Conservation (phyloP, 331 rosid genomes). For the Erythrophleum ivorense region DNA sequence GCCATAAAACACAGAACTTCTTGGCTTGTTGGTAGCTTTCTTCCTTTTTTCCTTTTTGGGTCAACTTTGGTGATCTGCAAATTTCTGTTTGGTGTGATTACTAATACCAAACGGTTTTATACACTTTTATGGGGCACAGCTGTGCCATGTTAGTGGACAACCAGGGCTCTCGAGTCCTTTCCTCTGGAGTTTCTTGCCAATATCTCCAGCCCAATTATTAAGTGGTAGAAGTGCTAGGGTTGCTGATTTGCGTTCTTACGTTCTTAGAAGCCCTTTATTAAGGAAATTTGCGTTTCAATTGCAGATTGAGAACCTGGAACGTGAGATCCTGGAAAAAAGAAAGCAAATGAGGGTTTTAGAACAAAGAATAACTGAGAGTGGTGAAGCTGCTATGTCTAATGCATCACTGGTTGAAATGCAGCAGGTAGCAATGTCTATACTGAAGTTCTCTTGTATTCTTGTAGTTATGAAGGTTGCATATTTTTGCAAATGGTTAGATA, state of each 20-base stretch:
- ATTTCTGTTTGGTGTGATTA: slow-evolving; percentile 23
- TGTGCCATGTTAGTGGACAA: background rate
- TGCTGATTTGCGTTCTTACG: slow-evolving; percentile 9
- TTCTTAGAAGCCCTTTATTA: slow-evolving; percentile 20
- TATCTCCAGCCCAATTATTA: background rate
- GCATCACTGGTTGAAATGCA: slow-evolving; percentile 95
- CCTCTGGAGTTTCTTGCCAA: background rate
- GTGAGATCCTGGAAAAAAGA: slow-evolving; percentile 89
- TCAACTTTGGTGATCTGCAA: background rate
- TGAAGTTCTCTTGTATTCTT: slow-evolving; percentile 34
- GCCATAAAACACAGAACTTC: background rate
- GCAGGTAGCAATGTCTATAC: slow-evolving; percentile 64
- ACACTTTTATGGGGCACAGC: slow-evolving; percentile 13
- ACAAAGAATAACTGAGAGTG: slow-evolving; percentile 80
- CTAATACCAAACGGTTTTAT: slow-evolving; percentile 1
- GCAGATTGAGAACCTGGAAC: slow-evolving; percentile 86
- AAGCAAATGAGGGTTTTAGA: slow-evolving; percentile 89
- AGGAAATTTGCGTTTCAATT: slow-evolving; percentile 19
- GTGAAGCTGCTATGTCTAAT: slow-evolving; percentile 77
- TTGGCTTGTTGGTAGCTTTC: background rate
- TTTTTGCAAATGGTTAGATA: slow-evolving; percentile 30
- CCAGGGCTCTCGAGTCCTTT: background rate
- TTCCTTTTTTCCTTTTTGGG: background rate
- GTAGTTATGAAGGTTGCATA: slow-evolving; percentile 20
- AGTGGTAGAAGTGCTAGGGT: slow-evolving; percentile 12